Evolutionary conservation across 768 basidiomycete genomes (phyloP).

Genomic region (Agaricus sinodeliciosus): DNA sequence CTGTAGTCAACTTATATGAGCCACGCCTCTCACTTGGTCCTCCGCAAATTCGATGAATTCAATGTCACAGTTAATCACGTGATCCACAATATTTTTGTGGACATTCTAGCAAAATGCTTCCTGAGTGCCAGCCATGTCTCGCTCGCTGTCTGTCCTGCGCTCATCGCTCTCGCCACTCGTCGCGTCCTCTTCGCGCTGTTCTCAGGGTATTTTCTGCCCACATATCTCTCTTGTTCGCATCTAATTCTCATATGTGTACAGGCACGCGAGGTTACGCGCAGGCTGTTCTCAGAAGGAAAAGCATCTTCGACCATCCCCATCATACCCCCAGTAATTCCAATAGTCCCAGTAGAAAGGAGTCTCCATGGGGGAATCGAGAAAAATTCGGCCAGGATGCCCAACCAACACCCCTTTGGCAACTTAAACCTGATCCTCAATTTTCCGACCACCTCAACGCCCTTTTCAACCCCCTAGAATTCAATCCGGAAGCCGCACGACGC

Average conservation of each 20-base stretch:
- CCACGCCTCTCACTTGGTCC: no score
- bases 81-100: no score
- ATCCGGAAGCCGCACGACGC: conserved; percentile 61
- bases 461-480: conserved; percentile 64
- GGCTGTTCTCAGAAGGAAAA: background rate
- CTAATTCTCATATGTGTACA: background rate
- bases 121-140: no score
- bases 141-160: no score
- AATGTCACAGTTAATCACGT: no score
- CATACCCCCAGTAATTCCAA: background rate
- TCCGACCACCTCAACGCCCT: conserved; percentile 54
- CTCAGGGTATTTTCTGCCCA: background rate
- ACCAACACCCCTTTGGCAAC: conserved; percentile 5
- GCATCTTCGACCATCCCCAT: background rate
- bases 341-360: background rate
- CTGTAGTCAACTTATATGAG: no score
- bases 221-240: background rate
- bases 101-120: no score
- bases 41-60: no score
- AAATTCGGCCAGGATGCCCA: conserved; percentile 7
- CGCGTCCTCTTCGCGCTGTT: background rate
- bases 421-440: conserved; percentile 16
- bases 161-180: background rate
- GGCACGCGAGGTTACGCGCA: conserved; percentile 10
- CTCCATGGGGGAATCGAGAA: conserved; percentile 4